Conservation (phyloP, 2,329 filamentous ascomycete genomes). For the Neofusicoccum laricinum region DNA sequence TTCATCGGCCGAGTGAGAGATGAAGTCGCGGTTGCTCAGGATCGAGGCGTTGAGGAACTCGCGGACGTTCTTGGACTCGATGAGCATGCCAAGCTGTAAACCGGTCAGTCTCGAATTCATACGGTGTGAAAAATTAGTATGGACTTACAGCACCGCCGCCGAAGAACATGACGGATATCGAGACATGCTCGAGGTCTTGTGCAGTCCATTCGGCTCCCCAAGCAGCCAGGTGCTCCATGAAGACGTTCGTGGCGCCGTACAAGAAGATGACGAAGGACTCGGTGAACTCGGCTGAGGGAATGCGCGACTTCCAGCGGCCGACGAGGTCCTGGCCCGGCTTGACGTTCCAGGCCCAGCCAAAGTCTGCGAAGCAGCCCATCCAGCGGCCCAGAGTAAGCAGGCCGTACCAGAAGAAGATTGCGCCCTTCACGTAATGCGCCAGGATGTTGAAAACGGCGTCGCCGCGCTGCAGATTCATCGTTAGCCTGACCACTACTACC, state of each 20-base stretch:
- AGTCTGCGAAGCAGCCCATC: constrained; percentile 84
- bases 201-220: constrained; percentile 70
- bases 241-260: constrained; percentile 87
- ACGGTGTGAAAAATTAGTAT: not conserved
- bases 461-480: constrained; percentile 54
- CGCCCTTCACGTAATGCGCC: constrained; percentile 91
- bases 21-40: constrained; percentile 36
- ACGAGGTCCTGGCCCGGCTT: constrained; percentile 60
- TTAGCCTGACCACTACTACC: not conserved
- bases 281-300: constrained; percentile 80
- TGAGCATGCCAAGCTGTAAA: constrained; percentile 68
- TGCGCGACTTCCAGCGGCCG: constrained; percentile 58
- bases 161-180: constrained; percentile 90
- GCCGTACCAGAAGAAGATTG: constrained; percentile 92
- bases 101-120: constrained; percentile 17
- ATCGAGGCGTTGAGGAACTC: constrained; percentile 59
- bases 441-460: constrained; percentile 74
- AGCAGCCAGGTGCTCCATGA: constrained; percentile 80
- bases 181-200: constrained; percentile 84
- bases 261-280: constrained; percentile 88
- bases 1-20: constrained; percentile 38
- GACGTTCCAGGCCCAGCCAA: constrained; percentile 95
- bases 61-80: constrained; percentile 68
- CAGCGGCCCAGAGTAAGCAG: constrained; percentile 83
- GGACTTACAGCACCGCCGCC: constrained; percentile 77